Base-by-base conservation (phyloP, 441 rosid species). In the Geranium incanum region DNA sequence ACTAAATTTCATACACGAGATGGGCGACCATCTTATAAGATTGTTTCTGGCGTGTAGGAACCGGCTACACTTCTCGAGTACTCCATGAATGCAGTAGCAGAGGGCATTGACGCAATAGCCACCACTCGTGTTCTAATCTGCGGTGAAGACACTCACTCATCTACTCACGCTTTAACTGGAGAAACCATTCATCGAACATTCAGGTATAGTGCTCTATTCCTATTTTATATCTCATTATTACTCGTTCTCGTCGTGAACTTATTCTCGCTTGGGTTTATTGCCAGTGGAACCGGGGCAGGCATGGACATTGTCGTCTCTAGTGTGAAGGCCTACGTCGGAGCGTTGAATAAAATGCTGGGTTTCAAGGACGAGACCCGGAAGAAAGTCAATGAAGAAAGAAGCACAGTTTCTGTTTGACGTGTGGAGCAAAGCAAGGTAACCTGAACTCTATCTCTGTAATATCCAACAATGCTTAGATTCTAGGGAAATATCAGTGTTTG, bases 31-130 rank as follows among this genome's bases (percentile, higher is more conserved):
- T 43, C 50, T 7, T 43, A 43, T 6, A 43, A 43, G 50, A 43
- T 43, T 43, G 50, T 43, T 15, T 59, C 28, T 59, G 12, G 15
- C 16, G 23, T 71, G 70, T 81, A 94, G 99, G 92, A 84, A 75
- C 88, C 92, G 0, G 84, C 76, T 7, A 74, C 84, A 41, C 94
- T 95, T 77, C 88, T 89, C 0, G 99, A 92, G 77, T 92, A 89
- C 81, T 90, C 97, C 55, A 45, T 95, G 89, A 88, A 5, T 70
- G 92, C 97, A 6, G 94, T 86, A 68, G 85, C 99, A 66, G 96
- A 85, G 88, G 97, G 96, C 78, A 90, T 92, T 7, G 99, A 95
- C 78, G 99, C 97, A 8, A 92, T 92, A 36, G 99, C 99, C 69
- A 82, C 91, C 39, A 92, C 99, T 3, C 89, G 97, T 9, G 99